A percentile compares a stretch with the other conserved stretches of the same genome.
phyloP scores from a whole-genome alignment of 345 rosid genomes.

The Linum usitatissimum region DNA sequence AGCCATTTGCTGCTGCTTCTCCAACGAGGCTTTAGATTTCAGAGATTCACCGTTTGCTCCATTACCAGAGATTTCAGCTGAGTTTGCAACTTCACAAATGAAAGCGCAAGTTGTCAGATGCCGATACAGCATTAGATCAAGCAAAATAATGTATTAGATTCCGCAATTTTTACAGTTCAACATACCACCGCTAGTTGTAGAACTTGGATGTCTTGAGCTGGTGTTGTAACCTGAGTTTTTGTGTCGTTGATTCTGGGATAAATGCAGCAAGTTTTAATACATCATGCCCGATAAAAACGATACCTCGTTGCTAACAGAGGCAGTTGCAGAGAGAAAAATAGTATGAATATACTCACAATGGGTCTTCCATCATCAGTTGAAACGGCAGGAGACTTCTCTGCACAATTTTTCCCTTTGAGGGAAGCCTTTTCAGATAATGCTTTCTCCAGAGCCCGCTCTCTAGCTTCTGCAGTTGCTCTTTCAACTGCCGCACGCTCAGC shows the following conservation, averaged over 20 bases:
- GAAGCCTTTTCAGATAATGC: conserved; percentile 56
- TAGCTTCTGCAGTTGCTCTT: conserved; percentile 85
- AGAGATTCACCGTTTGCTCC: conserved; percentile 45
- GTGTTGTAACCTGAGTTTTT: conserved; percentile 35
- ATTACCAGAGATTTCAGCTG: conserved; percentile 21
- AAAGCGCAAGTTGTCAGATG: conserved; percentile 11
- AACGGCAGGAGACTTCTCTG: conserved; percentile 39
- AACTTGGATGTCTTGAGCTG: conserved; percentile 22
- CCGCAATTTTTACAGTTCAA: not conserved
- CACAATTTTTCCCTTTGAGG: conserved; percentile 32
- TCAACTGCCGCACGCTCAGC: conserved; percentile 92
- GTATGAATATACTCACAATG: conserved; percentile 30
- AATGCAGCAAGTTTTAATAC: conserved; percentile 6
- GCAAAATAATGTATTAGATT: not conserved
- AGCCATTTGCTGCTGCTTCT: conserved; percentile 68
- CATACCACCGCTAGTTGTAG: conserved; percentile 40
- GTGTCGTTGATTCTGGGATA: conserved; percentile 46
- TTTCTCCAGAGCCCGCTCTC: conserved; percentile 81
- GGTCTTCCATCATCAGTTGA: conserved; percentile 34
- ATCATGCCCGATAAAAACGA: not conserved
- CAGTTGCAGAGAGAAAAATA: conserved; percentile 1
- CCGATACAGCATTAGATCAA: not conserved
- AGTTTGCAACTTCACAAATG: conserved; percentile 24
- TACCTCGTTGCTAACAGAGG: too few relatives aligned
- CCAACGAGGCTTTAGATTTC: conserved; percentile 54